These are phyloP conservation scores for Nyssa sinensis DNA, from an alignment of 148 eudicot genomes.

Conservation along the genomic window DNA sequence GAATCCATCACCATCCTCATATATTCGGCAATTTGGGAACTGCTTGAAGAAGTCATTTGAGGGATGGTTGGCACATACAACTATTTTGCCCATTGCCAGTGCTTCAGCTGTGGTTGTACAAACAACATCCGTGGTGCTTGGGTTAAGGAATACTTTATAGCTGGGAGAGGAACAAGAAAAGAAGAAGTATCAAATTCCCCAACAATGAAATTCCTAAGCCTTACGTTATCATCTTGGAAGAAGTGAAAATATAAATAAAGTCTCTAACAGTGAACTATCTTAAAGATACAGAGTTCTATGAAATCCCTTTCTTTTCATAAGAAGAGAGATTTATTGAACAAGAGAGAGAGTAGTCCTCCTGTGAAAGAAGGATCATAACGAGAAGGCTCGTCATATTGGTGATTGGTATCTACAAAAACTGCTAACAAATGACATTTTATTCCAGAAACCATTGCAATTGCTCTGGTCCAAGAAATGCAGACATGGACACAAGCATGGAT, in stretches of 20 bases:
- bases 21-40: constrained; percentile 78
- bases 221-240: not conserved
- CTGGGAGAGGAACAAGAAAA: constrained; percentile 34
- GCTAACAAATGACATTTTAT: too few species aligned
- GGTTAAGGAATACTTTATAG: constrained; percentile 89
- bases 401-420: not conserved
- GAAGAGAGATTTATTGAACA: too few species aligned
- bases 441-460: not conserved
- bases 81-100: constrained; percentile 93
- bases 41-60: constrained; percentile 95
- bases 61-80: constrained; percentile 86
- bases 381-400: too few species aligned
- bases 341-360: too few species aligned
- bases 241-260: too few species aligned
- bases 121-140: constrained; percentile 97
- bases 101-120: constrained; percentile 99
- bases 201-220: not conserved
- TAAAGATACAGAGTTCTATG: too few species aligned
- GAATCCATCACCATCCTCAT: constrained; percentile 57
- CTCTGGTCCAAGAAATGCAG: too few species aligned
- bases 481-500: too few species aligned
- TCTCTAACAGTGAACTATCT: not conserved
- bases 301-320: too few species aligned
- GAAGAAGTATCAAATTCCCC: not conserved
- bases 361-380: too few species aligned